Percentiles rank a stretch among this genome's conserved stretches.
These are phyloP conservation scores for Rhizophora apiculata DNA, from an alignment of 345 rosid species.

Conservation along the genomic window DNA sequence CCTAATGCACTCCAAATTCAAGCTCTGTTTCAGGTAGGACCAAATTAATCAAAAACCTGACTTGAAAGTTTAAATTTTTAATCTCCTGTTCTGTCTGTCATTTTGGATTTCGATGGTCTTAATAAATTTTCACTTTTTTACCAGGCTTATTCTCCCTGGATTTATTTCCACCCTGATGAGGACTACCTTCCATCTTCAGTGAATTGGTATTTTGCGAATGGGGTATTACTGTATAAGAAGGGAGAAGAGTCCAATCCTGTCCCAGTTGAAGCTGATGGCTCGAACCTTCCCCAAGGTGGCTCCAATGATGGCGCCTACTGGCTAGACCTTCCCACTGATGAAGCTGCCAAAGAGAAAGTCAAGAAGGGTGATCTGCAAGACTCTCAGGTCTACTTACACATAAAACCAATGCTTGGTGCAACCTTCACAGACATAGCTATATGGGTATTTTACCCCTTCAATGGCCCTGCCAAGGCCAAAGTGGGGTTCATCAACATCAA, in stretches of 20 bases:
- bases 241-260: conserved; percentile 66
- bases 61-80: no score
- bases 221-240: conserved; percentile 61
- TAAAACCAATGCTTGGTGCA: conserved; percentile 76
- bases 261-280: conserved; percentile 45
- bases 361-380: conserved; percentile 62
- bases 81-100: no score
- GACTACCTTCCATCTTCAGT: conserved; percentile 70
- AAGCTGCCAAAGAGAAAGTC: conserved; percentile 43
- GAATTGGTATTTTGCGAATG: conserved; percentile 63
- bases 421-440: conserved; percentile 66
- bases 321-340: conserved; percentile 69
- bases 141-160: conserved; percentile 48
- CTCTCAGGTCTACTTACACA: conserved; percentile 52
- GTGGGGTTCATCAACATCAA: conserved; percentile 49
- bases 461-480: conserved; percentile 71
- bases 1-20: conserved; percentile 53
- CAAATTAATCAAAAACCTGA: no score
- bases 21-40: conserved; percentile 30
- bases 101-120: no score
- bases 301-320: conserved; percentile 67
- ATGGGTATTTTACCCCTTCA: conserved; percentile 87
- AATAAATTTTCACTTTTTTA: no score
- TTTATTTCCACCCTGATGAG: conserved; percentile 79
- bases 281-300: conserved; percentile 88